phyloP scores from a whole-genome alignment of 2,329 filamentous ascomycete species.

The Tolypocladium album region DNA sequence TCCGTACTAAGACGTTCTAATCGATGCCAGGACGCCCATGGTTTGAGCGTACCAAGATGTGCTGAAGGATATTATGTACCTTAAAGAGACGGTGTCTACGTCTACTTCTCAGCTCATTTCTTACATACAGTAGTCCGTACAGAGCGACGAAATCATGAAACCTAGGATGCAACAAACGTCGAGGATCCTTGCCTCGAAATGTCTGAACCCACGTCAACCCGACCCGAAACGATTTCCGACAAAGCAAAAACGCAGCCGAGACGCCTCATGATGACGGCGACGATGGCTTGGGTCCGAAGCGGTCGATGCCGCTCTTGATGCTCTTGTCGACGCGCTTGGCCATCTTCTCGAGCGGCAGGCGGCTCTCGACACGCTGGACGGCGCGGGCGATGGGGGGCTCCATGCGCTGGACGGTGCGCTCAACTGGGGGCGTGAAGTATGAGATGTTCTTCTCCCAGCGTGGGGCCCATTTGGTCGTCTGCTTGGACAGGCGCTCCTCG shows the following conservation, averaged over 20 bases:
- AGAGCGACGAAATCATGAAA: not conserved
- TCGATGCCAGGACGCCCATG: not conserved
- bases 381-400: constrained; percentile 35
- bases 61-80: not conserved
- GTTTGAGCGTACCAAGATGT: too few relatives aligned
- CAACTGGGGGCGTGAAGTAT: constrained; percentile 37
- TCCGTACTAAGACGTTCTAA: too few relatives aligned
- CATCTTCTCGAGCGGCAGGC: constrained; percentile 38
- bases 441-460: constrained; percentile 49
- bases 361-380: constrained; percentile 33
- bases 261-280: not conserved
- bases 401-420: constrained; percentile 35
- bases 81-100: not conserved
- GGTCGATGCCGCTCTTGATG: constrained; percentile 35
- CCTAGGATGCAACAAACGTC: not conserved
- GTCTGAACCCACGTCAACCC: not conserved
- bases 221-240: not conserved
- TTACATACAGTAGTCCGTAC: not conserved
- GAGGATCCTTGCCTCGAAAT: not conserved
- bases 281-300: constrained; percentile 18
- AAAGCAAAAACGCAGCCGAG: not conserved
- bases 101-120: not conserved
- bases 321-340: constrained; percentile 35
- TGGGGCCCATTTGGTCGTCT: constrained; percentile 48
- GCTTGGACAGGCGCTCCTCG: constrained; percentile 40